Base-by-base conservation (phyloP, 2,329 filamentous ascomycete species). In the Diplodia seriata region DNA sequence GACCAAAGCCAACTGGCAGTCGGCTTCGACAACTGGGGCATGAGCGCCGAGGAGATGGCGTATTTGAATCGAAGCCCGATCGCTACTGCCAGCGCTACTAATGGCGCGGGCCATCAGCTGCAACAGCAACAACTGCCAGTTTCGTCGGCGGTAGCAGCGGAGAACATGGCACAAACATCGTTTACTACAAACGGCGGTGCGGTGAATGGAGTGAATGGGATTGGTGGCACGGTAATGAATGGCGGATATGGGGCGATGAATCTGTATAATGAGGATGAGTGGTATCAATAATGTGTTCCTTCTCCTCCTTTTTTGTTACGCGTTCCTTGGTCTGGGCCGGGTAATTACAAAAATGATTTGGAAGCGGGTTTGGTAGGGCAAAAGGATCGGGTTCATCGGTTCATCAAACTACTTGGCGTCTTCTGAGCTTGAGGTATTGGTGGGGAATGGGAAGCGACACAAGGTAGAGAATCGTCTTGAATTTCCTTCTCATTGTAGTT, bases 21-120 rank as follows among this genome's bases (percentile, higher is more conserved):
- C 4, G 88, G 88, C 1, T 86, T 90, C 70, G 88, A 85, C 31
- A 89, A 88, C 66, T 91, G 88, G 88, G 80, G 80, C 66, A 69
- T 74, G 33, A 54, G 29, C 12, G 55, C 43, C 4, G 65, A 67
- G 57, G 62, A 67, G 15, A 23, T 57, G 40, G 65, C 65, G 26
- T 67, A 63, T 20, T 18, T 67, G 9, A 59, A 63, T 29, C 23
- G 49, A 12, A 53, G 66, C 9, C 66, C 33, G 1, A 53, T 54
- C 6, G 64, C 64, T 15, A 26, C 36, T 14, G 12, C 66, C 15
- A 36, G 57, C 8, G 26, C 57, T 36, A 5, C 31, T 7, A 43
- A 50, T 31, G 15, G 40, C 3, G 29, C 7, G 1, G n/a, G 18
- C 18, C 43, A 47, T 9, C n/a, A n/a, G 43, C 43, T n/a, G 43